phyloP scores from a whole-genome alignment of 2,329 filamentous ascomycete species.

The Dothistroma pini region DNA sequence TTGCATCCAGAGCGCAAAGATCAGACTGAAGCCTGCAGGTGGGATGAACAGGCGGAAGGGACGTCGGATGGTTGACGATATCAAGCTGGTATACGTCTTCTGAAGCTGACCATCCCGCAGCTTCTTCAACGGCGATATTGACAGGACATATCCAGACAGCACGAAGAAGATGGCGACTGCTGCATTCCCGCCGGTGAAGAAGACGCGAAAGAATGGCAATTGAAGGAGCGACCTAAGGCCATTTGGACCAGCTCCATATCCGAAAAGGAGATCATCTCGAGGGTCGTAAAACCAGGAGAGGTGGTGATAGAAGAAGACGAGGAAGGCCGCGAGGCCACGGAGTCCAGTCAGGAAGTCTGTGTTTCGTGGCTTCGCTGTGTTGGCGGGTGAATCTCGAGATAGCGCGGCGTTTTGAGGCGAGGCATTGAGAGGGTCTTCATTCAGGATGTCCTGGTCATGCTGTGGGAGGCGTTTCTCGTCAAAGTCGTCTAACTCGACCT shows the following conservation, averaged over 20 bases:
- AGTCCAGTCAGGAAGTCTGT: slow-evolving; percentile 56
- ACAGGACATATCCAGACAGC: slow-evolving; percentile 49
- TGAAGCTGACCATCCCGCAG: slow-evolving; percentile 6
- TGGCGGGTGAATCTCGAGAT: neutral
- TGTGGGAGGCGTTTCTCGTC: neutral
- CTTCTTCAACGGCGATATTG: slow-evolving; percentile 21
- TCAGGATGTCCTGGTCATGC: neutral
- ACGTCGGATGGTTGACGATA: slow-evolving; percentile 13
- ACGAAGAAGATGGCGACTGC: slow-evolving; percentile 53
- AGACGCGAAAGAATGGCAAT: slow-evolving; percentile 56
- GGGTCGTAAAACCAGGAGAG: slow-evolving; percentile 32
- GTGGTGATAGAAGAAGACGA: slow-evolving; percentile 62
- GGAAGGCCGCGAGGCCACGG: slow-evolving; percentile 60
- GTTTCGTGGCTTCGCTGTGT: neutral
- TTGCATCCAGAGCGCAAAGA: slow-evolving; percentile 16
- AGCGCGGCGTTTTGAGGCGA: slow-evolving; percentile 1
- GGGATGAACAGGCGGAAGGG: slow-evolving; percentile 22
- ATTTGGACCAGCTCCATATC: slow-evolving; percentile 39
- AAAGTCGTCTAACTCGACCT: neutral
- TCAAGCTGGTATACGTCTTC: slow-evolving; percentile 10
- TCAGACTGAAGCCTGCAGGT: slow-evolving; percentile 12
- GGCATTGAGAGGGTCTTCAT: slow-evolving; percentile 1
- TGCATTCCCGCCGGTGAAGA: slow-evolving; percentile 60
- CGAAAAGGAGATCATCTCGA: slow-evolving; percentile 44
- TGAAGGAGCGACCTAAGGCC: slow-evolving; percentile 39